phyloP scores from a whole-genome alignment of 768 basidiomycete genomes.

The Suillus alpinus region DNA sequence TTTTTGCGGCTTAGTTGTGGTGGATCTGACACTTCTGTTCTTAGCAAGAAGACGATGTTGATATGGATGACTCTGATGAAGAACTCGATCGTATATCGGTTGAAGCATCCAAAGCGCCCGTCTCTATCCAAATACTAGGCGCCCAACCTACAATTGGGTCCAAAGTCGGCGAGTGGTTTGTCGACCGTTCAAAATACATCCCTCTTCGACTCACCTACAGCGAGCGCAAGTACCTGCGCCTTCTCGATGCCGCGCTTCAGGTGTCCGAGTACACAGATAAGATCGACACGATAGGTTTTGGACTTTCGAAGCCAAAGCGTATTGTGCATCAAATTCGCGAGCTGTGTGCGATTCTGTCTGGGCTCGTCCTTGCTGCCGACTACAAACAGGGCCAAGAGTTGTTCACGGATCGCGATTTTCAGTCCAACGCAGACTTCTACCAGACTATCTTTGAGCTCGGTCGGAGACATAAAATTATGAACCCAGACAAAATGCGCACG shows the following conservation, averaged over 20 bases:
- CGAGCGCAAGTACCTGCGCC: conserved; percentile 82
- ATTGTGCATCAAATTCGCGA: conserved; percentile 86
- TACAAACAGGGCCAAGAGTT: conserved; percentile 89
- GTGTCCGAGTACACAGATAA: conserved; percentile 91
- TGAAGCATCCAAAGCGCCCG: conserved; percentile 16
- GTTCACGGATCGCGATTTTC: conserved; percentile 78
- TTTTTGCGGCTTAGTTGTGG: neutral
- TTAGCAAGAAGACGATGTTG: conserved; percentile 33
- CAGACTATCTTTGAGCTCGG: conserved; percentile 81
- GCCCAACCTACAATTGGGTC: conserved; percentile 59
- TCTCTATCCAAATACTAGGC: conserved; percentile 37
- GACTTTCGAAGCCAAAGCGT: conserved; percentile 79
- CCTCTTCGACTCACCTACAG: conserved; percentile 70
- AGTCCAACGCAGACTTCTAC: conserved; percentile 77
- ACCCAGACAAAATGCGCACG: conserved; percentile 87
- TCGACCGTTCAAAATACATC: conserved; percentile 78
- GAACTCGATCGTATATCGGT: conserved; percentile 37
- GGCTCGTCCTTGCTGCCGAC: conserved; percentile 76
- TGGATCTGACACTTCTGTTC: conserved; percentile 3
- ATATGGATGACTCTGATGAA: conserved; percentile 35
- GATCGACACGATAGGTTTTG: conserved; percentile 78
- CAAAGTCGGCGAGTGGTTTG: conserved; percentile 80
- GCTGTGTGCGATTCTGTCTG: conserved; percentile 84
- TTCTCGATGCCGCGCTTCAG: conserved; percentile 79
- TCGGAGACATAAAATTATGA: conserved; percentile 86